Base-by-base conservation (phyloP, 2,329 filamentous ascomycete genomes). In the Stachybotrys echinatus region DNA sequence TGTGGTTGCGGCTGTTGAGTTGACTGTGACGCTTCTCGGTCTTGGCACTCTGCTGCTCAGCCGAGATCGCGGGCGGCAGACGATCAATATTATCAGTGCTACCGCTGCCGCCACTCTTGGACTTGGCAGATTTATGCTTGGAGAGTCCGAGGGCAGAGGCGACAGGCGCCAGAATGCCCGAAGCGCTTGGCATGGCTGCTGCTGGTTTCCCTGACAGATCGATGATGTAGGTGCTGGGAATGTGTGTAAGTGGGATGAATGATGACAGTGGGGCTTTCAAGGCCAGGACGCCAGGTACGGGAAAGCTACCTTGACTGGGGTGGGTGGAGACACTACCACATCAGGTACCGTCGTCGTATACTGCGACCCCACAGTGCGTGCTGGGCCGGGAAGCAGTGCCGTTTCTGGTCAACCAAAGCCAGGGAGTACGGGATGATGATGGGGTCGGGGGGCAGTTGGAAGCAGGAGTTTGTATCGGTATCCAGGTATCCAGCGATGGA, bases 61-160 rank as follows among this genome's bases (percentile, higher is more conserved):
- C 10, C 27, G 27, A 34, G 10, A 14, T 14, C 27, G 27, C 2
- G 27, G 27, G 10, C 10, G 10, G 10, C 3, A 8, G 27, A 34
- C 10, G 10, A 34, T 34, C 27, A 8, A 34, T 8, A 5, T 34
- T 34, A 2, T 34, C 27, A 3, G 27, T 10, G 27, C 27, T 5
- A 5, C 2, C 27, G 27, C 27, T 14, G 27, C 27, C 27, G 27
- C 27, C 14, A 14, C 27, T 40, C 38, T 40, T 40, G 3, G 38
- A 4, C 38, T 40, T 40, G 38, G 38, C 2, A 18, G 10, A 10
- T 20, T 37, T 46, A 23, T 34, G 27, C 52, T 58, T 59, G 6
- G 61, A 58, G 23, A 67, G 51, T 50, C 66, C 65, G 56, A 69
- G 68, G 45, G 66, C 67, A 23, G 65, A 68, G 47, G 61, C 57